A percentile compares a stretch with the other conserved stretches of the same genome.
Conservation (phyloP, 352 stramenopile species). For the Phytophthora aleatoria region DNA sequence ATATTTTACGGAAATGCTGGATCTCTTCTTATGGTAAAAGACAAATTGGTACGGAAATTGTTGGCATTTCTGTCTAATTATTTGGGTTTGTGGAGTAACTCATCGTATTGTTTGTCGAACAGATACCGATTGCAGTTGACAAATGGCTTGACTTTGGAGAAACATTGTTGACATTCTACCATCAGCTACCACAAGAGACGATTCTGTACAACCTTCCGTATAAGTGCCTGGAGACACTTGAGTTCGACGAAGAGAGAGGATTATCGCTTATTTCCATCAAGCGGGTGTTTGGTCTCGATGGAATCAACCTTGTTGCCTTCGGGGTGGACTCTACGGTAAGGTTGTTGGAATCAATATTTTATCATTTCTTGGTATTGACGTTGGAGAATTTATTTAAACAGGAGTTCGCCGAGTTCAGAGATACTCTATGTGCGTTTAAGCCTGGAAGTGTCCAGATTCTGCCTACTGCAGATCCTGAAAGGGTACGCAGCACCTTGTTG, state of each 20-base stretch:
- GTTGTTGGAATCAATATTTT: background rate
- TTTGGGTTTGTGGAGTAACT: background rate
- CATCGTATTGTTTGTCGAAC: background rate
- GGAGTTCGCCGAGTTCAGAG: constrained; percentile 16
- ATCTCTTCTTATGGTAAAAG: constrained; percentile 26
- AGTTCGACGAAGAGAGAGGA: constrained; percentile 34
- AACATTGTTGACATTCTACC: constrained; percentile 58
- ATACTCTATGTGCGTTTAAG: background rate
- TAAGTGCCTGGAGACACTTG: constrained; percentile 44
- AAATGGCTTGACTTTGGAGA: constrained; percentile 59
- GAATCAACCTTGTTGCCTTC: constrained; percentile 18
- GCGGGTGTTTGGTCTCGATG: constrained; percentile 7
- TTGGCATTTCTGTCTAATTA: background rate
- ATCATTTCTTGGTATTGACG: background rate
- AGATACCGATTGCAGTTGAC: constrained; percentile 51
- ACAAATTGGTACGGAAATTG: constrained; percentile 27
- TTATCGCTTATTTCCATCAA: constrained; percentile 33
- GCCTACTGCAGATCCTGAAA: background rate
- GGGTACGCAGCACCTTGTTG: constrained; percentile 2
- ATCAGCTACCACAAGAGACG: constrained; percentile 38
- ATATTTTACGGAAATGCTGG: constrained; percentile 42
- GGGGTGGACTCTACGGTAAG: constrained; percentile 5
- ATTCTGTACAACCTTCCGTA: constrained; percentile 65
- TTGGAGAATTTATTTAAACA: background rate
- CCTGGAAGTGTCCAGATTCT: background rate